Evolutionary conservation across 23 red algal species (phyloP).

Genomic region (Gracilaria vermiculophylla): DNA sequence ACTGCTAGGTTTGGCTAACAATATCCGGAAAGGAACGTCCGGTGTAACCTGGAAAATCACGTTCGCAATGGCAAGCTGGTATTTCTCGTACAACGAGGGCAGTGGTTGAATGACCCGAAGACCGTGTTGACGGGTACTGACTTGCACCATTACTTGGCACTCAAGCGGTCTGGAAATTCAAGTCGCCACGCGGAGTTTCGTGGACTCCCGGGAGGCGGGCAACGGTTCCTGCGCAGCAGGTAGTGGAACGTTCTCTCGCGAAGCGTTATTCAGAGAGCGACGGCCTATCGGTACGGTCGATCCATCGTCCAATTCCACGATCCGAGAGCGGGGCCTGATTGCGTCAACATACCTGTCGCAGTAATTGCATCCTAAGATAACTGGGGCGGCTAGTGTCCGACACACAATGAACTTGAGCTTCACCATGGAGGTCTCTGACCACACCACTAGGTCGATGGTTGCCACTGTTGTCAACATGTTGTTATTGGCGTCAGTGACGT

Average conservation of each 20-base stretch:
- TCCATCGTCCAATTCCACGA: neutral
- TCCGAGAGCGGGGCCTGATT: too few species aligned
- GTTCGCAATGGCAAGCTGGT: neutral
- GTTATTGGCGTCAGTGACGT: conserved; percentile 6
- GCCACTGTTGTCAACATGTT: too few species aligned
- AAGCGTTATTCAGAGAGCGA: neutral
- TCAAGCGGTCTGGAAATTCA: too few species aligned
- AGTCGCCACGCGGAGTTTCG: too few species aligned
- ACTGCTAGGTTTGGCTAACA: neutral
- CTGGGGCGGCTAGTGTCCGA: neutral
- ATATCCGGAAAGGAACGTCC: neutral
- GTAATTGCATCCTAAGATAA: neutral
- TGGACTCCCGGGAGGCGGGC: too few species aligned
- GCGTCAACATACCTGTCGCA: too few species aligned
- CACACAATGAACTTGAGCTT: conserved; percentile 13
- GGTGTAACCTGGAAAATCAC: neutral
- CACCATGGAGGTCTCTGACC: neutral
- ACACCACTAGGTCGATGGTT: neutral
- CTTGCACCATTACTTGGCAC: too few species aligned
- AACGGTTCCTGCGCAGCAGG: neutral
- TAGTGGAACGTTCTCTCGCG: neutral
- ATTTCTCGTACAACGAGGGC: neutral
- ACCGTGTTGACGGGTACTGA: too few species aligned
- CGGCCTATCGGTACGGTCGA: neutral
- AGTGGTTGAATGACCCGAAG: too few species aligned